Conservation (phyloP, 1,284 basidiomycete genomes). For the Cutaneotrichosporon spelunceum region DNA sequence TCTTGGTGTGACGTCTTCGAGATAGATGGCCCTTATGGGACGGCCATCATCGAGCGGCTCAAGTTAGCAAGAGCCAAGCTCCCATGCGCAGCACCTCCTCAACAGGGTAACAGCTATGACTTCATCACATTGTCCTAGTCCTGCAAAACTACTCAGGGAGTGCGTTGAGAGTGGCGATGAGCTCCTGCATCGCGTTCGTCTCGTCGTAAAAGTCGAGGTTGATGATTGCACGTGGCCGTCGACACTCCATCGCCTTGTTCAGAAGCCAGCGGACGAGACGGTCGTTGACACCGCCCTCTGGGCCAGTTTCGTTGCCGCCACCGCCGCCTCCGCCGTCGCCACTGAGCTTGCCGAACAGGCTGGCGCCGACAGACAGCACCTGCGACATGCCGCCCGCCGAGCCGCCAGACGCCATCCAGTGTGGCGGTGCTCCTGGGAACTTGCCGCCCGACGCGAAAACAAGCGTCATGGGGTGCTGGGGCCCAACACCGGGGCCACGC, state of each 20-base stretch:
- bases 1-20: no score
- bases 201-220: conserved; percentile 45
- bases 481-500: conserved; percentile 9
- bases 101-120: neutral
- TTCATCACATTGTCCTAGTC: neutral
- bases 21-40: no score
- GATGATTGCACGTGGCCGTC: conserved; percentile 35
- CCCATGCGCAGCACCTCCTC: no score
- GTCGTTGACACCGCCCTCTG: conserved; percentile 66
- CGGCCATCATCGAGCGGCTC: no score
- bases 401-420: conserved; percentile 55
- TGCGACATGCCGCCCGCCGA: conserved; percentile 14
- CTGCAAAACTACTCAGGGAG: neutral
- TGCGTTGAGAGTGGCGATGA: conserved; percentile 21
- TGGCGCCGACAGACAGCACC: conserved; percentile 4
- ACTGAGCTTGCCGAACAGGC: conserved; percentile 15
- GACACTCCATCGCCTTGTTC: conserved; percentile 38
- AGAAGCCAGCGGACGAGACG: conserved; percentile 67
- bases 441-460: conserved; percentile 72
- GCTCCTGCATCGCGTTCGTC: conserved; percentile 15
- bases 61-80: no score
- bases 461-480: conserved; percentile 56
- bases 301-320: neutral
- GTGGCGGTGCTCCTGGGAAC: conserved; percentile 70
- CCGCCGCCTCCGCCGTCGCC: neutral